Percentiles rank a stretch among this genome's conserved stretches.
These are phyloP conservation scores for Sextonia rubra DNA, from an alignment of 164 flowering plant genomes.

Conservation along the genomic window DNA sequence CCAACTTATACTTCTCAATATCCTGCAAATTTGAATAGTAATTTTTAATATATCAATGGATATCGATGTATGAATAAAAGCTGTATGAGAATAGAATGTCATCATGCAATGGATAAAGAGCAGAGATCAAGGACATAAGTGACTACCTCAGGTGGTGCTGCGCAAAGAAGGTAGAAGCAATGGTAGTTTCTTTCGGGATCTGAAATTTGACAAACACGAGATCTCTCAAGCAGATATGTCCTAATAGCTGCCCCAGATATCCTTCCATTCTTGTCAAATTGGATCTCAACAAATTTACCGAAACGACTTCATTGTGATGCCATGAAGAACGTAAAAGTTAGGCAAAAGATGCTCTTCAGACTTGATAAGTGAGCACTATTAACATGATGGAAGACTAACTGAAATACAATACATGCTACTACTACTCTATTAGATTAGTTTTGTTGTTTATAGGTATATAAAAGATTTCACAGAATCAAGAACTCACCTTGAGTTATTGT, in stretches of 20 bases:
- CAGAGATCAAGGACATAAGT: not conserved
- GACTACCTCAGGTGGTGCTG: constrained; percentile 80
- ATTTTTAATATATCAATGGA: not conserved
- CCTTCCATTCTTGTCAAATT: constrained; percentile 75
- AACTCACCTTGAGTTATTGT: constrained; percentile 76
- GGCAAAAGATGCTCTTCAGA: constrained; percentile 9
- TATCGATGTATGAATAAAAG: not conserved
- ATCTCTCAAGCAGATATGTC: constrained; percentile 75
- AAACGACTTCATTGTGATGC: constrained; percentile 54
- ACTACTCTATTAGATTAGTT: not conserved
- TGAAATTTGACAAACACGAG: constrained; percentile 84
- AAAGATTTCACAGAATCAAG: not conserved
- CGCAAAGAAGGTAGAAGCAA: constrained; percentile 80
- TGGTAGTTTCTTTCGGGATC: constrained; percentile 84
- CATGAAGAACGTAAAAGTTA: constrained; percentile 10
- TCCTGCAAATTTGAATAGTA: constrained; percentile 31
- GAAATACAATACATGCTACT: not conserved
- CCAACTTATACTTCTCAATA: constrained; percentile 65
- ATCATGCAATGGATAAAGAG: not conserved
- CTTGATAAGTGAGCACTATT: not conserved
- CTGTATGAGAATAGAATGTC: not conserved
- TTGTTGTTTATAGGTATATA: not conserved
- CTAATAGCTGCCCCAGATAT: constrained; percentile 82
- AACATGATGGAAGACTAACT: not conserved
- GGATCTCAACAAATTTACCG: constrained; percentile 84